These are phyloP conservation scores for Fusarium duplospermum DNA, from an alignment of 2,329 filamentous ascomycete genomes.

Conservation along the genomic window DNA sequence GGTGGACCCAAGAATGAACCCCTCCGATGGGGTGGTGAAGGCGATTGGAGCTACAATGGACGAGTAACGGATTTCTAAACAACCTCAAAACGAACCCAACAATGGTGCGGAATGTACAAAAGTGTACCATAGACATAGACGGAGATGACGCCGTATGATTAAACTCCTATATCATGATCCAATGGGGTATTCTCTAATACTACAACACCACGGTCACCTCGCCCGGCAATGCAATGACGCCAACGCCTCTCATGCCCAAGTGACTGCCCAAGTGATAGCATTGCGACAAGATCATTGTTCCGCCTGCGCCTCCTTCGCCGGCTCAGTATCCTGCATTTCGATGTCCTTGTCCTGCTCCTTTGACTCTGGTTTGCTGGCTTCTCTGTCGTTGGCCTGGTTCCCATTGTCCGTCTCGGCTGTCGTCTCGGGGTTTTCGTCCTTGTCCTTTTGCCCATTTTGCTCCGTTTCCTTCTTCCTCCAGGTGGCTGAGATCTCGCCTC, in stretches of 20 bases:
- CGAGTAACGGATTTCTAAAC: conserved; percentile 87
- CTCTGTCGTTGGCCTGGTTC: conserved; percentile 49
- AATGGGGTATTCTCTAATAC: conserved; percentile 45
- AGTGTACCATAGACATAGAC: conserved; percentile 35
- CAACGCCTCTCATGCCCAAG: conserved; percentile 38
- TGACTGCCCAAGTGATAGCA: conserved; percentile 19
- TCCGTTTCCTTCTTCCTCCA: conserved; percentile 50
- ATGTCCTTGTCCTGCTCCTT: conserved; percentile 43
- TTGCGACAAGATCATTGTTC: conserved; percentile 30
- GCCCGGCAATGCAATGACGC: conserved; percentile 38
- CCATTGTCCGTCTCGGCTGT: conserved; percentile 65
- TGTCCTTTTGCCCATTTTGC: conserved; percentile 41
- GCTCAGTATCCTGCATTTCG: conserved; percentile 46
- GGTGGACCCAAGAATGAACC: conserved; percentile 98
- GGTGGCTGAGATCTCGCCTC: conserved; percentile 48
- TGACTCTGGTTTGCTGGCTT: conserved; percentile 10
- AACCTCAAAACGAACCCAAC: background rate
- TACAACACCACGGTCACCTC: conserved; percentile 34
- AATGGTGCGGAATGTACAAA: conserved; percentile 13
- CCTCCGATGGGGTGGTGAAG: conserved; percentile 80
- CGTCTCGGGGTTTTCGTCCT: conserved; percentile 48
- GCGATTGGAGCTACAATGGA: conserved; percentile 94
- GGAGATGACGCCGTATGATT: conserved; percentile 26
- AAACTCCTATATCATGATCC: conserved; percentile 35
- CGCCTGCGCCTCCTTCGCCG: conserved; percentile 25